Conservation (phyloP, 768 basidiomycete genomes). For the Suillus hirtellus region DNA sequence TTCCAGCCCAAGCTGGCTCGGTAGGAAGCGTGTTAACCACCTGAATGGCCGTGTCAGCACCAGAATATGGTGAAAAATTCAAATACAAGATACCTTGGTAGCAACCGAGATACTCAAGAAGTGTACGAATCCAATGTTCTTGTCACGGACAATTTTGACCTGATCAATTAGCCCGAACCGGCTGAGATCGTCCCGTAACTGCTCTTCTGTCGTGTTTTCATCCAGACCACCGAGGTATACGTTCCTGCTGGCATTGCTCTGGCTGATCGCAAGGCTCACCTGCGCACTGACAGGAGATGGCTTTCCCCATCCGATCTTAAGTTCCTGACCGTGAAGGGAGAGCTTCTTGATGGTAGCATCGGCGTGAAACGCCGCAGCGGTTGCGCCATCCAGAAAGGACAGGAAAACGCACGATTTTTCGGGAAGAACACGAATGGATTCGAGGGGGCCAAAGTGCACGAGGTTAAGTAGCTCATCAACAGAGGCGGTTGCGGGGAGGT, state of each 20-base stretch:
- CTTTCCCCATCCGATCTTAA: constrained; percentile 99
- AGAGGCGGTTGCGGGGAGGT: constrained; percentile 91
- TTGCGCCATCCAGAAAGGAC: constrained; percentile 92
- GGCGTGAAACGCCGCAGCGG: constrained; percentile 95
- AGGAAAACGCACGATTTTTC: constrained; percentile 98
- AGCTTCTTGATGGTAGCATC: constrained; percentile 96
- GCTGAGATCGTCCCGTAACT: constrained; percentile 86
- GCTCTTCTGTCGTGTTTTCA: constrained; percentile 87
- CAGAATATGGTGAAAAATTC: background rate
- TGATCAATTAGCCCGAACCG: constrained; percentile 97
- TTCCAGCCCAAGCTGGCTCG: constrained; percentile 92
- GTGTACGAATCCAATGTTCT: constrained; percentile 99
- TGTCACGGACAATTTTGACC: constrained; percentile 98
- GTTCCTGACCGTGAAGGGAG: constrained; percentile 89
- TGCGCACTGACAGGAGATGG: constrained; percentile 84
- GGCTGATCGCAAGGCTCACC: constrained; percentile 84
- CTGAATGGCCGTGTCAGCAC: constrained; percentile 37
- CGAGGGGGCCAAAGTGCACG: constrained; percentile 96
- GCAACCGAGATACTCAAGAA: constrained; percentile 94
- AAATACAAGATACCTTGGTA: constrained; percentile 70
- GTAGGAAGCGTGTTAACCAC: constrained; percentile 92
- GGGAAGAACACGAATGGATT: constrained; percentile 90
- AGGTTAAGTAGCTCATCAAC: constrained; percentile 98
- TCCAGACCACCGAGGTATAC: constrained; percentile 96
- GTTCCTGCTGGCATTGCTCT: constrained; percentile 92